Conservation (phyloP, 2,329 filamentous ascomycete genomes). For the Coniochaeta sp. region DNA sequence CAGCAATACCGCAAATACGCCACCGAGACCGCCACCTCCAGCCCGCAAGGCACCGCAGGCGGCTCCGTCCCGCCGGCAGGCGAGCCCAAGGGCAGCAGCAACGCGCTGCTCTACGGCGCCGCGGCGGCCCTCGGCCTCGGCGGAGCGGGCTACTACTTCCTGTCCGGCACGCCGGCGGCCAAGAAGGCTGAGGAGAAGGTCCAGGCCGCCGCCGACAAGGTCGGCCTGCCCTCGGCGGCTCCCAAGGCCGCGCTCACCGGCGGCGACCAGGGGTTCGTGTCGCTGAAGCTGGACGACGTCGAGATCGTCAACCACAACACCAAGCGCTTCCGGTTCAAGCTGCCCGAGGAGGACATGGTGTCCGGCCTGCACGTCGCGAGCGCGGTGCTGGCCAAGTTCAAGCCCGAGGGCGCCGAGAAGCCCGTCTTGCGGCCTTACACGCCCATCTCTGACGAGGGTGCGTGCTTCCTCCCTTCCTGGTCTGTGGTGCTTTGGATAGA, state of each 20-base stretch:
- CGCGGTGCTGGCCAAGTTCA: constrained; percentile 87
- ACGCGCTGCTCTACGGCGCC: constrained; percentile 53
- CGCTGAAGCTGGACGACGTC: constrained; percentile 69
- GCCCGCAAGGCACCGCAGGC: not conserved
- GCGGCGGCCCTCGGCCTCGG: constrained; percentile 53
- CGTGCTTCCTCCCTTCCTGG: constrained; percentile 13
- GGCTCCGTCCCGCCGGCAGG: constrained; percentile 19
- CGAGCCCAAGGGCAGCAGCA: constrained; percentile 42
- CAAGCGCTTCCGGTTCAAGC: constrained; percentile 82
- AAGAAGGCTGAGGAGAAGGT: constrained; percentile 51
- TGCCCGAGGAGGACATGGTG: constrained; percentile 76
- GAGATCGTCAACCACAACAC: constrained; percentile 89
- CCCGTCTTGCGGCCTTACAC: constrained; percentile 88
- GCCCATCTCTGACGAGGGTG: constrained; percentile 78
- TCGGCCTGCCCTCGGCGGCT: constrained; percentile 25
- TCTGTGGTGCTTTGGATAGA: too few relatives aligned
- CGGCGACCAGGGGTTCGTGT: constrained; percentile 83
- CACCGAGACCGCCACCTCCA: constrained; percentile 37
- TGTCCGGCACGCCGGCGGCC: constrained; percentile 40
- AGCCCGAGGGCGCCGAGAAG: constrained; percentile 77
- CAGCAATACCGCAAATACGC: constrained; percentile 59
- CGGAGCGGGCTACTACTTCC: constrained; percentile 49
- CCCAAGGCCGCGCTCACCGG: constrained; percentile 59
- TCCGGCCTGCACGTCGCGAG: constrained; percentile 78
- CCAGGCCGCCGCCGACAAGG: constrained; percentile 32